Evolutionary conservation across 306 rosid species (phyloP).

Genomic region (Quercus parvula): DNA sequence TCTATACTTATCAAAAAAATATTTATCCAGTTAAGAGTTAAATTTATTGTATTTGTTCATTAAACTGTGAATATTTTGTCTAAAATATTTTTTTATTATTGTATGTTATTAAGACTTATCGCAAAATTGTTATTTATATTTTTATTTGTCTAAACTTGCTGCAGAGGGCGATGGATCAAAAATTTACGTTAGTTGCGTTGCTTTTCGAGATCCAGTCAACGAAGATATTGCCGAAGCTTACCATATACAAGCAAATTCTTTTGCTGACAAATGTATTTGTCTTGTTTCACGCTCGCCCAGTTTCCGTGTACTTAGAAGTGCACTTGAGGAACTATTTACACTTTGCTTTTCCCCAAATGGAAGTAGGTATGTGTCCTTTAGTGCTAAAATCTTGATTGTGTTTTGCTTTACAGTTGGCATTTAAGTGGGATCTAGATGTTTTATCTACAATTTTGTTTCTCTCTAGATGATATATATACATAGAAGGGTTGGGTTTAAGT

Average conservation of each 20-base stretch:
- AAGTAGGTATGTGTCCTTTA: conserved; percentile 65
- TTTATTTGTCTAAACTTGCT: conserved; percentile 15
- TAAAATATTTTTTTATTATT: background rate
- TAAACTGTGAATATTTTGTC: background rate
- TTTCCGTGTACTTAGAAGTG: conserved; percentile 61
- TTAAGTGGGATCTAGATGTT: background rate
- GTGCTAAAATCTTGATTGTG: conserved; percentile 19
- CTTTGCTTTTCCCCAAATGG: conserved; percentile 87
- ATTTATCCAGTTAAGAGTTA: background rate
- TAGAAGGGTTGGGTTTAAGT: too few species aligned
- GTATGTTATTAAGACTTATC: background rate
- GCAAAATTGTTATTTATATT: background rate
- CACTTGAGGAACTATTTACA: conserved; percentile 74
- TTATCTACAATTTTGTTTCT: background rate
- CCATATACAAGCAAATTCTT: conserved; percentile 78
- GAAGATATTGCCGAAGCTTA: conserved; percentile 94
- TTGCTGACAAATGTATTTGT: conserved; percentile 98
- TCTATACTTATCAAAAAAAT: too few species aligned
- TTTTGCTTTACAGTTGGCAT: background rate
- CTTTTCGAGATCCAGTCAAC: conserved; percentile 91
- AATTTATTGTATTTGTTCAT: background rate
- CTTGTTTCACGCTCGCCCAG: conserved; percentile 91
- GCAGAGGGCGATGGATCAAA: conserved; percentile 99
- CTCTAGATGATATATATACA: conserved; percentile 8
- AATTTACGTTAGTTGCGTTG: conserved; percentile 93